Conservation (phyloP, 768 basidiomycete species). For the Podaxis rugospora region DNA sequence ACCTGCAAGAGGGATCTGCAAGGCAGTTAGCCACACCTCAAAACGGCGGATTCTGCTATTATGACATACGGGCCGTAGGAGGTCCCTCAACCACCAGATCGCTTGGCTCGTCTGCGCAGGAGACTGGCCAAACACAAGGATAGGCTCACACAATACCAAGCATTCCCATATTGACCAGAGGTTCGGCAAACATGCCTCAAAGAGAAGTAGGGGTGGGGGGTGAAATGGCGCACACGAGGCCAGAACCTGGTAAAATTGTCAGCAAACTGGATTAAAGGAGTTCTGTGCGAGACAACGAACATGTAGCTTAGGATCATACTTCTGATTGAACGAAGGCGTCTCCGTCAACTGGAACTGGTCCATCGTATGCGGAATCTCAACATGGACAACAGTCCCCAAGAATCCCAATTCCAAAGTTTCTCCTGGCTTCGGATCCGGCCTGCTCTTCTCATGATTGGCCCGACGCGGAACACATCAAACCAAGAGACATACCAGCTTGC, state of each 20-base stretch:
- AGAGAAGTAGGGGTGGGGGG: conserved; percentile 54
- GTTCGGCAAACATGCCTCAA: conserved; percentile 61
- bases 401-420: conserved; percentile 75
- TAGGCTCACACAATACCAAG: conserved; percentile 83
- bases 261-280: not conserved
- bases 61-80: conserved; percentile 68
- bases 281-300: not conserved
- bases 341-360: conserved; percentile 74
- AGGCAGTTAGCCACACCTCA: not conserved
- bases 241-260: conserved; percentile 46
- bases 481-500: conserved; percentile 64
- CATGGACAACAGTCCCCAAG: conserved; percentile 69
- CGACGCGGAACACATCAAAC: not conserved
- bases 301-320: conserved; percentile 33
- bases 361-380: conserved; percentile 61
- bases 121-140: conserved; percentile 76
- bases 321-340: conserved; percentile 44
- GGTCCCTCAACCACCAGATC: conserved; percentile 88
- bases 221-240: conserved; percentile 58
- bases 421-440: conserved; percentile 74
- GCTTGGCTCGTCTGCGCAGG: conserved; percentile 84
- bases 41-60: not conserved
- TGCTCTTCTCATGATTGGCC: conserved; percentile 43
- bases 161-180: conserved; percentile 94
- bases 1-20: conserved; percentile 73